Evolutionary conservation across 352 stramenopile species (phyloP).

Genomic region (Globisporangium carolinianum): DNA sequence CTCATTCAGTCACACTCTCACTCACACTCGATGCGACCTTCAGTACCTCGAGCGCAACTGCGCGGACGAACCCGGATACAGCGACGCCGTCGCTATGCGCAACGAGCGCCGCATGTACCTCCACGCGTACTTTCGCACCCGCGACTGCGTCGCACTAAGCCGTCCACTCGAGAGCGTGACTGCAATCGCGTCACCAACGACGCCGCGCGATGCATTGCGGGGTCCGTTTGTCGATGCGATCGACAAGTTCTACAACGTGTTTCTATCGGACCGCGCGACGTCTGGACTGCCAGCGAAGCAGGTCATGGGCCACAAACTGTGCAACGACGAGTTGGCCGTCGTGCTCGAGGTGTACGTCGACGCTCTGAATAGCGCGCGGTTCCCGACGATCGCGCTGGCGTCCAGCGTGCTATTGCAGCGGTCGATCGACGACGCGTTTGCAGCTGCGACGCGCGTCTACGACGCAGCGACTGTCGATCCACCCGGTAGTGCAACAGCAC

Average conservation of each 20-base stretch:
- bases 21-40: background rate
- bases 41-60: conserved; percentile 50
- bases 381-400: conserved; percentile 41
- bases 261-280: conserved; percentile 24
- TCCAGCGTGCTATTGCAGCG: conserved; percentile 34
- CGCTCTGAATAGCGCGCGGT: conserved; percentile 26
- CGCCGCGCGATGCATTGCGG: conserved; percentile 27
- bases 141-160: conserved; percentile 40
- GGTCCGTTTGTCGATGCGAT: conserved; percentile 48
- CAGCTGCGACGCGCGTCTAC: conserved; percentile 20
- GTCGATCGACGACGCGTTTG: conserved; percentile 26
- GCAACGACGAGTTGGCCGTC: conserved; percentile 27
- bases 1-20: no score
- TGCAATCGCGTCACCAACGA: conserved; percentile 4
- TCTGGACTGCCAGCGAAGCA: conserved; percentile 33
- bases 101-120: conserved; percentile 63
- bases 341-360: conserved; percentile 38
- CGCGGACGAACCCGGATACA: conserved; percentile 44
- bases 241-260: conserved; percentile 37
- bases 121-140: conserved; percentile 31
- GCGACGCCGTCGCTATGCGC: conserved; percentile 34
- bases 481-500: background rate
- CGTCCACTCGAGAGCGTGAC: conserved; percentile 35
- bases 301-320: conserved; percentile 32
- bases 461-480: conserved; percentile 4